Conservation (phyloP, 805 yeast genomes). For the Candida taoyuanica region DNA sequence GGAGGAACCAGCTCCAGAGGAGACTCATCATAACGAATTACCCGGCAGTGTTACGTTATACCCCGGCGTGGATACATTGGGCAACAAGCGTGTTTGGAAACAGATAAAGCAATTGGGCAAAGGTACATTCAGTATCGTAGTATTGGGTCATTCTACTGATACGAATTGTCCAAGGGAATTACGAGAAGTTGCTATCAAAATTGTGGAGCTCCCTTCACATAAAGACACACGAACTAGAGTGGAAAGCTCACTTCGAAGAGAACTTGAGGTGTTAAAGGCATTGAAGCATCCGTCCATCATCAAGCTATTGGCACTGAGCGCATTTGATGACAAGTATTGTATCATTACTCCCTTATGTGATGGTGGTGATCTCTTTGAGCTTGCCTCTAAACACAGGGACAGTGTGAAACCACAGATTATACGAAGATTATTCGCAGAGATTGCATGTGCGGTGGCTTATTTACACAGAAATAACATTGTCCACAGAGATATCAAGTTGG, state of each 20-base stretch:
- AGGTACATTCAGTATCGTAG: constrained; percentile 68
- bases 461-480: constrained; percentile 66
- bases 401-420: constrained; percentile 45
- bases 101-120: constrained; percentile 46
- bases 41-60: constrained; percentile 8
- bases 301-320: constrained; percentile 45
- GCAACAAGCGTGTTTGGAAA: constrained; percentile 26
- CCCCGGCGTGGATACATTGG: constrained; percentile 17
- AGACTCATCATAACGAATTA: too few relatives aligned
- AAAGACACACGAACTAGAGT: constrained; percentile 45
- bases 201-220: constrained; percentile 40
- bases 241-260: constrained; percentile 65
- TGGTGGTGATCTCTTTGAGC: constrained; percentile 83
- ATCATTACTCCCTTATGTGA: constrained; percentile 71
- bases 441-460: constrained; percentile 63
- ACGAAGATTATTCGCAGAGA: constrained; percentile 63
- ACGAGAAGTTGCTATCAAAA: constrained; percentile 65
- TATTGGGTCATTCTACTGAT: constrained; percentile 37
- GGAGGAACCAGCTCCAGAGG: constrained; percentile 7
- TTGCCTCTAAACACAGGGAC: constrained; percentile 43
- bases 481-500: constrained; percentile 90
- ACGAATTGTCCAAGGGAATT: constrained; percentile 13
- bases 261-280: constrained; percentile 56
- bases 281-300: constrained; percentile 69
- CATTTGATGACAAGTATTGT: constrained; percentile 27